Conservation (phyloP, 116 monocot species). For the Trichopus zeylanicus region DNA sequence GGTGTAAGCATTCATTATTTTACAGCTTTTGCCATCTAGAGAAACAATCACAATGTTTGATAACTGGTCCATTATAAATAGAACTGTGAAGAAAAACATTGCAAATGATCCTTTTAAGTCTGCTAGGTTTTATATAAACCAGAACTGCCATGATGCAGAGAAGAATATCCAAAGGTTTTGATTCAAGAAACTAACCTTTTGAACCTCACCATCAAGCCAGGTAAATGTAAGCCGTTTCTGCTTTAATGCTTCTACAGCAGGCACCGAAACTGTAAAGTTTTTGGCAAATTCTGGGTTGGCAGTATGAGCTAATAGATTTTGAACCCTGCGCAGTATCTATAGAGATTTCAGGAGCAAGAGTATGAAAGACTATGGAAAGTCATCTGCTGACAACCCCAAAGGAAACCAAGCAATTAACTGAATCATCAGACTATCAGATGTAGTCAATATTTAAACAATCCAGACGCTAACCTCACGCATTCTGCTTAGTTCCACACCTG, state of each 20-base stretch:
- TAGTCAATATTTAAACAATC: neutral
- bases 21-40: too few relatives aligned
- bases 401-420: neutral
- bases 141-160: too few relatives aligned
- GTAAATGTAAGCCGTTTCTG: slow-evolving; percentile 68
- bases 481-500: slow-evolving; percentile 51
- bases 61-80: too few relatives aligned
- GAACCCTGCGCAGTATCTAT: slow-evolving; percentile 55
- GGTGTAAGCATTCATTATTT: too few relatives aligned
- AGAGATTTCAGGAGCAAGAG: neutral
- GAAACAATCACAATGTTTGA: too few relatives aligned
- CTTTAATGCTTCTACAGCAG: slow-evolving; percentile 48
- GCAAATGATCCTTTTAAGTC: too few relatives aligned
- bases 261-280: slow-evolving; percentile 13
- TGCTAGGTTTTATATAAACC: too few relatives aligned
- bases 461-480: slow-evolving; percentile 70
- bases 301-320: slow-evolving; percentile 24
- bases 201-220: slow-evolving; percentile 92
- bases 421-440: neutral
- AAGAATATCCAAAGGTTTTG: too few relatives aligned
- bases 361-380: neutral
- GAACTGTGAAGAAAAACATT: too few relatives aligned
- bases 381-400: neutral
- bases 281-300: slow-evolving; percentile 10
- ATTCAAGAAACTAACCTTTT: slow-evolving; percentile 48